Percentiles rank a stretch among this genome's conserved stretches.
These are phyloP conservation scores for Ceratocystis eucalypticola DNA, from an alignment of 2,329 filamentous ascomycete genomes.

Conservation along the genomic window DNA sequence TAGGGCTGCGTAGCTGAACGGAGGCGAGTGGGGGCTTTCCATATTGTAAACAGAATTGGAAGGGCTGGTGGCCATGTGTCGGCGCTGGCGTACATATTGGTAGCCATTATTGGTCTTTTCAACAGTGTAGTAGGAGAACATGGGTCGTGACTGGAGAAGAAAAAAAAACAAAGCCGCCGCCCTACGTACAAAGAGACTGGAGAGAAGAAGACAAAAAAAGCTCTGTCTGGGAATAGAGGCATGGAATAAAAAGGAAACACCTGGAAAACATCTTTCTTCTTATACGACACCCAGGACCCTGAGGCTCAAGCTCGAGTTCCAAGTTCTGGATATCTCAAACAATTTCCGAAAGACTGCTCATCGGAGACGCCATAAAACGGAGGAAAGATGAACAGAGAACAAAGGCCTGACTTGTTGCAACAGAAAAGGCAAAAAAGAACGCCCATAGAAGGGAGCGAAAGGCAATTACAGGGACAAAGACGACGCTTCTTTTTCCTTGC, in stretches of 20 bases:
- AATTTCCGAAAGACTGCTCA: not conserved
- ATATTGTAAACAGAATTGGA: not conserved
- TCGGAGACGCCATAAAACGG: not conserved
- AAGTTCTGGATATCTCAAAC: not conserved
- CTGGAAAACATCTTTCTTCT: not conserved
- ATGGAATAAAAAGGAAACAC: not conserved
- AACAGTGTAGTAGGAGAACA: slow-evolving; percentile 8
- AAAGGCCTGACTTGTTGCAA: not conserved
- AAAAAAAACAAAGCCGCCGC: not conserved
- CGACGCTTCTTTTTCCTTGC: not conserved
- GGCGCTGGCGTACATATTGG: slow-evolving; percentile 9
- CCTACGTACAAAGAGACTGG: not conserved
- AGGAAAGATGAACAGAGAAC: not conserved
- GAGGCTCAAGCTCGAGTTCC: not conserved
- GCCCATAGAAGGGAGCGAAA: not conserved
- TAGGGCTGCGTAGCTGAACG: not conserved
- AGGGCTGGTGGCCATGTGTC: not conserved
- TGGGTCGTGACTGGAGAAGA: not conserved
- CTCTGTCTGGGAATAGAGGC: not conserved
- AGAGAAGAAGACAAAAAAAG: not conserved
- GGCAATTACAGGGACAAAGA: not conserved
- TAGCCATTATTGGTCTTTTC: slow-evolving; percentile 2
- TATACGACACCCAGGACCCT: not conserved
- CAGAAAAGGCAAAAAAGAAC: not conserved
- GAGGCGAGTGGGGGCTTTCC: not conserved